These are phyloP conservation scores for Pyracantha coccinea DNA, from an alignment of 331 rosid genomes.

Conservation along the genomic window DNA sequence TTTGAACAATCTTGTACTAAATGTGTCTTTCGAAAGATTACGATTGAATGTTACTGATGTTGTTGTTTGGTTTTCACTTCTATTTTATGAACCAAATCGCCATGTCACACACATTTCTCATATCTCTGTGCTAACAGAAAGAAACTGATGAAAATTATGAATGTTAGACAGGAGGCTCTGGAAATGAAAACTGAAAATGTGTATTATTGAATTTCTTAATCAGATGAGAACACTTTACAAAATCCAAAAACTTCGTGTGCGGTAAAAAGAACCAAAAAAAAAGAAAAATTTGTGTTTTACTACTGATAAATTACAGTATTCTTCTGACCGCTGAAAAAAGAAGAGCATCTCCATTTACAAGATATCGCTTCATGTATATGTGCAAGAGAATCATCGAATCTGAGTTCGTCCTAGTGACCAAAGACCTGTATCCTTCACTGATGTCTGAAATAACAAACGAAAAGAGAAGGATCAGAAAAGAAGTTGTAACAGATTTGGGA, in stretches of 20 bases:
- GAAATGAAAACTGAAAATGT: not conserved
- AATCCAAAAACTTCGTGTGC: not conserved
- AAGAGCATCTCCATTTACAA: not conserved
- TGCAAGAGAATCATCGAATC: conserved; percentile 47
- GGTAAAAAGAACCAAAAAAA: not conserved
- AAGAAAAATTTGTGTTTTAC: not conserved
- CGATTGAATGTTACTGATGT: no score
- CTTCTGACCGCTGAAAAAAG: not conserved
- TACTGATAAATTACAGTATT: not conserved
- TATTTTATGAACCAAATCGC: not conserved
- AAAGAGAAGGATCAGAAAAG: not conserved
- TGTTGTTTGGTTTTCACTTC: not conserved
- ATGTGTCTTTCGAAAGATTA: no score
- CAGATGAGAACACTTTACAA: not conserved
- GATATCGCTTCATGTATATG: not conserved
- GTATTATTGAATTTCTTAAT: not conserved
- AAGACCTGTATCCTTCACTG: conserved; percentile 77
- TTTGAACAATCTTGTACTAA: no score
- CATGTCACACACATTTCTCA: not conserved
- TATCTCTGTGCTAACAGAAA: no score
- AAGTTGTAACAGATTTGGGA: not conserved
- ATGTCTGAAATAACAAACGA: conserved; percentile 40
- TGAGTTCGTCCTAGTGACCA: conserved; percentile 91
- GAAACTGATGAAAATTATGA: not conserved
- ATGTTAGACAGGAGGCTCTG: not conserved